These are phyloP conservation scores for Aspergillus sp. DNA, from an alignment of 2,329 filamentous ascomycete genomes.

Conservation along the genomic window DNA sequence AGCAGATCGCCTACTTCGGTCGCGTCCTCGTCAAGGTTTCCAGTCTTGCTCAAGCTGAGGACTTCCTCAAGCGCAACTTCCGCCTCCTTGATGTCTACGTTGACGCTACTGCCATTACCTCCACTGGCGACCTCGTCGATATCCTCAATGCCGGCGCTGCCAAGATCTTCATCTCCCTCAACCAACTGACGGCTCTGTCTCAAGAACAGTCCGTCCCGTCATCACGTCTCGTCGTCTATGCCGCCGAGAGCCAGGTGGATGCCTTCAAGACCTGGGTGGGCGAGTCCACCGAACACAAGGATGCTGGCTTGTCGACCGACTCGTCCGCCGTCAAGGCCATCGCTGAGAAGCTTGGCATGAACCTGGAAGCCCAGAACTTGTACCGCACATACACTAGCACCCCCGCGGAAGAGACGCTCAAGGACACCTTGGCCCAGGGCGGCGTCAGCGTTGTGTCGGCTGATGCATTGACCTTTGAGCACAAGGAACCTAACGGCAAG, in stretches of 20 bases:
- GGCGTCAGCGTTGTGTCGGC: constrained; percentile 77
- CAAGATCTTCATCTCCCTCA: constrained; percentile 76
- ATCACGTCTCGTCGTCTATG: constrained; percentile 59
- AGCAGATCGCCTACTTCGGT: constrained; percentile 61
- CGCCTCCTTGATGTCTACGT: constrained; percentile 66
- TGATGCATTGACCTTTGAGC: constrained; percentile 66
- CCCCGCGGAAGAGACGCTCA: constrained; percentile 51
- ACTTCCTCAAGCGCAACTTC: constrained; percentile 61
- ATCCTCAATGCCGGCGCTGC: constrained; percentile 83
- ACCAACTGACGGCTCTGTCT: constrained; percentile 63
- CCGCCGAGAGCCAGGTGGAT: constrained; percentile 44
- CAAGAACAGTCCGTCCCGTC: constrained; percentile 54
- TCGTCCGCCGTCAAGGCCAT: constrained; percentile 42
- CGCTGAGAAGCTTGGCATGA: constrained; percentile 41
- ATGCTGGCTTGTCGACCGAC: constrained; percentile 38
- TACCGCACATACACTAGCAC: constrained; percentile 40
- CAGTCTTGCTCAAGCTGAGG: constrained; percentile 39
- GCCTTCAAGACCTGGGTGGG: constrained; percentile 45
- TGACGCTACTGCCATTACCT: constrained; percentile 70
- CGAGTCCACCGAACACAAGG: constrained; percentile 38
- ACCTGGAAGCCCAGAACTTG: constrained; percentile 43
- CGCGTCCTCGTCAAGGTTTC: constrained; percentile 58
- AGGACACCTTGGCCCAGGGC: constrained; percentile 49
- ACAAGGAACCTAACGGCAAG: constrained; percentile 58
- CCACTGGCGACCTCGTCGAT: constrained; percentile 71